These are phyloP conservation scores for Handroanthus guayacan DNA, from an alignment of 257 asterid genomes.

Conservation along the genomic window DNA sequence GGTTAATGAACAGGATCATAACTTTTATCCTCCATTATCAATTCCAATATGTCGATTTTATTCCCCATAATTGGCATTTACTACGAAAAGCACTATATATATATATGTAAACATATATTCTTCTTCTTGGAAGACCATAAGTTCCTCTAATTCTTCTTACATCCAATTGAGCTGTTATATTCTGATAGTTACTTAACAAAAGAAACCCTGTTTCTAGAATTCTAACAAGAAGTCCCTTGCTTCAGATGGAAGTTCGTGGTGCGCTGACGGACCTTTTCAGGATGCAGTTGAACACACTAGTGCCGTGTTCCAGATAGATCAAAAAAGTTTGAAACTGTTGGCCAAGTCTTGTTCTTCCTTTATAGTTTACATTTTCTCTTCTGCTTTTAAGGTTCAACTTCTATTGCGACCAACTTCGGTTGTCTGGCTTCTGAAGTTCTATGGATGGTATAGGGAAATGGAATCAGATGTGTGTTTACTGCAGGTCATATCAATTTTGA, in stretches of 20 bases:
- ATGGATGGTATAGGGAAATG: slow-evolving; percentile 16
- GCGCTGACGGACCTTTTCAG: slow-evolving; percentile 84
- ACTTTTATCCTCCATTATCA: background rate
- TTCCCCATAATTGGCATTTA: background rate
- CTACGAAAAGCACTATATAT: background rate
- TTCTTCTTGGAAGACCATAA: background rate
- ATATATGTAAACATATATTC: background rate
- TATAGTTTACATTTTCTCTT: background rate
- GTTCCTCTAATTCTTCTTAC: background rate
- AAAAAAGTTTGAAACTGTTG: no score
- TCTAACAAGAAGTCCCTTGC: background rate
- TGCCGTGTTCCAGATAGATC: slow-evolving; percentile 39
- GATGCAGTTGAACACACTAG: slow-evolving; percentile 69
- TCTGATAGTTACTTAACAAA: background rate
- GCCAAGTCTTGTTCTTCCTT: background rate
- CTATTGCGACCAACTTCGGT: slow-evolving; percentile 23
- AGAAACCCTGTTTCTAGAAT: background rate
- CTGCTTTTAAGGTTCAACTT: slow-evolving; percentile 18
- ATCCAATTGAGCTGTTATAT: background rate
- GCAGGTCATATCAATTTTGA: slow-evolving; percentile 35
- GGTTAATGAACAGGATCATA: background rate
- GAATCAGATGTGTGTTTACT: slow-evolving; percentile 32
- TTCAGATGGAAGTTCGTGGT: slow-evolving; percentile 94
- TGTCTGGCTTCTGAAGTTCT: slow-evolving; percentile 16
- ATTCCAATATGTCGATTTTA: background rate